Evolutionary conservation across 148 eudicot genomes (phyloP).

Genomic region (Salicornia ramosissima): DNA sequence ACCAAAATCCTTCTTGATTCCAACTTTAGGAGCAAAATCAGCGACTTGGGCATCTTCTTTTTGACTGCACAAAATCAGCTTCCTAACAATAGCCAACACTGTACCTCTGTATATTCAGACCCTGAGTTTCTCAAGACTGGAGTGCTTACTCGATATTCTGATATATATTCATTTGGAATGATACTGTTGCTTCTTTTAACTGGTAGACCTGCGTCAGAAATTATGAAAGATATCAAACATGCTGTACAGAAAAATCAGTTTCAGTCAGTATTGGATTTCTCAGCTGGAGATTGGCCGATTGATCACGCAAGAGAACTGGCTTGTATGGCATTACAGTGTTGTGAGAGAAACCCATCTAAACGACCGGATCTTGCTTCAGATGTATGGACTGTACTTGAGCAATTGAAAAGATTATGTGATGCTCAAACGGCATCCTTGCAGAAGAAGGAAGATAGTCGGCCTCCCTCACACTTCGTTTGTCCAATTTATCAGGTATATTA

Average conservation of each 20-base stretch:
- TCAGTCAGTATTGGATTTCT: conserved; percentile 45
- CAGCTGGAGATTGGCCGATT: conserved; percentile 83
- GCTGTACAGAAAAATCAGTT: conserved; percentile 47
- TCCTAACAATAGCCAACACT: conserved; percentile 25
- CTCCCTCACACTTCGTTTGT: conserved; percentile 77
- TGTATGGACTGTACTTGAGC: conserved; percentile 50
- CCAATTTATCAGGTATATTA: conserved; percentile 72
- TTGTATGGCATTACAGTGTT: conserved; percentile 64
- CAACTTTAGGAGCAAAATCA: conserved; percentile 57
- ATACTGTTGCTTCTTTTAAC: conserved; percentile 64
- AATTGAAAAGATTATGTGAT: conserved; percentile 34
- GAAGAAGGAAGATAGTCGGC: conserved; percentile 34
- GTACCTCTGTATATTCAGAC: conserved; percentile 43
- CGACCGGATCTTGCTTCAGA: conserved; percentile 63
- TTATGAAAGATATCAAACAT: conserved; percentile 49
- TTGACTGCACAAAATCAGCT: conserved; percentile 32
- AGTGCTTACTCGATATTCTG: conserved; percentile 48
- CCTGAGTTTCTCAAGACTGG: conserved; percentile 62
- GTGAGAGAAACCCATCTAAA: conserved; percentile 35
- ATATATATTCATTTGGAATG: conserved; percentile 81
- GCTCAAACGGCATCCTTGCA: conserved; percentile 30
- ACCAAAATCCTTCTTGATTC: conserved; percentile 68
- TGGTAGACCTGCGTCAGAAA: conserved; percentile 48
- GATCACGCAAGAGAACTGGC: conserved; percentile 46
- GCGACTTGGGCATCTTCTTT: conserved; percentile 43